Conservation (phyloP, 352 stramenopile species). For the Phytophthora fragariae region DNA sequence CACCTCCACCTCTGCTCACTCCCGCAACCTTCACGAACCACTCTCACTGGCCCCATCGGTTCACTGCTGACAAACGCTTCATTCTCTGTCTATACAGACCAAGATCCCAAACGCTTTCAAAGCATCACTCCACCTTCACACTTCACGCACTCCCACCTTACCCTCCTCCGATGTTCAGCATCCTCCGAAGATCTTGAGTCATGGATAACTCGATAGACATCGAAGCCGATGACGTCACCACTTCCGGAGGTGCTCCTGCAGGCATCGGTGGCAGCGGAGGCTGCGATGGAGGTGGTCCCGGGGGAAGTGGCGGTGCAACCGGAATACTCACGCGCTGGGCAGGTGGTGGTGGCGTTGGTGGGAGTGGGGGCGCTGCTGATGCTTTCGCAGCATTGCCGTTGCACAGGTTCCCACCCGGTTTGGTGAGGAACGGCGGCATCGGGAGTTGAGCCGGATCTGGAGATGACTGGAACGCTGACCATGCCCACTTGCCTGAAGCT, state of each 20-base stretch:
- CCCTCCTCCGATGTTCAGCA: slow-evolving; percentile 81
- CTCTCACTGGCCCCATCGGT: slow-evolving; percentile 8
- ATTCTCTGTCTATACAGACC: background rate
- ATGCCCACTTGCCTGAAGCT: slow-evolving; percentile 77
- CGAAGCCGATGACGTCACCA: slow-evolving; percentile 23
- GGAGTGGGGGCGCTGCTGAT: slow-evolving; percentile 23
- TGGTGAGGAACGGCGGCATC: slow-evolving; percentile 73
- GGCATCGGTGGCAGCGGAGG: slow-evolving; percentile 41
- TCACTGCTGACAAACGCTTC: background rate
- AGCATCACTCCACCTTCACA: background rate
- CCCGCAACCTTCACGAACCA: slow-evolving; percentile 7
- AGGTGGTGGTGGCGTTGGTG: slow-evolving; percentile 32
- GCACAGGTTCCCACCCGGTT: slow-evolving; percentile 13
- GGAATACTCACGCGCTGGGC: slow-evolving; percentile 14
- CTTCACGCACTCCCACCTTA: slow-evolving; percentile 23
- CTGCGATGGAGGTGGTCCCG: slow-evolving; percentile 27
- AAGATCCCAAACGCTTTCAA: slow-evolving; percentile 3
- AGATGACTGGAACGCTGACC: slow-evolving; percentile 86
- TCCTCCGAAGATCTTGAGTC: slow-evolving; percentile 79
- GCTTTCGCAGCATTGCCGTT: slow-evolving; percentile 17
- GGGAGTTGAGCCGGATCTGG: slow-evolving; percentile 77
- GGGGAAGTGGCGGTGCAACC: slow-evolving; percentile 30
- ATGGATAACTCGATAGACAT: slow-evolving; percentile 76
- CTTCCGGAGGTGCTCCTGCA: slow-evolving; percentile 42
- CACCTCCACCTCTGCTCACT: background rate